Evolutionary conservation across 805 yeast genomes (phyloP).

Genomic region (Candida pseudofarinosa): DNA sequence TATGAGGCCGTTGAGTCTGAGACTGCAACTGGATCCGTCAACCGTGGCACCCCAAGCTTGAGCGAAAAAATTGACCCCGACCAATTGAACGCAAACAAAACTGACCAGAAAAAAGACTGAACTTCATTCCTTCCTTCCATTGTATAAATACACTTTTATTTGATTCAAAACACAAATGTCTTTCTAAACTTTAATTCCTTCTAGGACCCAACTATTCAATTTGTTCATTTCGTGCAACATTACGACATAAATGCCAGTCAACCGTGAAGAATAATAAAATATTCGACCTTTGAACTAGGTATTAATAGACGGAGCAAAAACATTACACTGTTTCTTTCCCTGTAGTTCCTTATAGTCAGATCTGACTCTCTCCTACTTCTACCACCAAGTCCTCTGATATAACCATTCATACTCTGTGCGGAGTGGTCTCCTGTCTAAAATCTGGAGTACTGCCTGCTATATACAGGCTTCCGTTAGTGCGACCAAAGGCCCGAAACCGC

Average conservation of each 20-base stretch:
- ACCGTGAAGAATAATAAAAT: not conserved
- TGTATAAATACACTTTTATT: not conserved
- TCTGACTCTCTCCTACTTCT: too few relatives aligned
- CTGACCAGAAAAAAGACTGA: not conserved
- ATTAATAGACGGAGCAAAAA: not conserved
- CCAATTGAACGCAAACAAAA: not conserved
- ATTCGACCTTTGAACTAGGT: not conserved
- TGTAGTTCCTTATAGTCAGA: too few relatives aligned
- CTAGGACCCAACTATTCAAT: not conserved
- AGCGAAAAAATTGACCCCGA: constrained; percentile 4
- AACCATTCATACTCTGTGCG: too few relatives aligned
- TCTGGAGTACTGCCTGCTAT: not conserved
- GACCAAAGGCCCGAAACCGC: not conserved
- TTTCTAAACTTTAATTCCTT: too few relatives aligned
- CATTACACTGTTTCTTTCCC: too few relatives aligned
- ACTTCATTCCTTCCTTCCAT: not conserved
- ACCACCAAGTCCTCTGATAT: too few relatives aligned
- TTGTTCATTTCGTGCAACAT: not conserved
- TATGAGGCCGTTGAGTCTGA: constrained; percentile 7
- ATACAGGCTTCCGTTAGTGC: not conserved
- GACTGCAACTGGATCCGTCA: constrained; percentile 2
- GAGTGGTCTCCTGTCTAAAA: not conserved
- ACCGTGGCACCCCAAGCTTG: constrained; percentile 6
- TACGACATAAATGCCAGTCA: not conserved
- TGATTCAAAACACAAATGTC: not conserved